Evolutionary conservation across 2,329 filamentous ascomycete genomes (phyloP).

Genomic region (Aspergillus piperis): DNA sequence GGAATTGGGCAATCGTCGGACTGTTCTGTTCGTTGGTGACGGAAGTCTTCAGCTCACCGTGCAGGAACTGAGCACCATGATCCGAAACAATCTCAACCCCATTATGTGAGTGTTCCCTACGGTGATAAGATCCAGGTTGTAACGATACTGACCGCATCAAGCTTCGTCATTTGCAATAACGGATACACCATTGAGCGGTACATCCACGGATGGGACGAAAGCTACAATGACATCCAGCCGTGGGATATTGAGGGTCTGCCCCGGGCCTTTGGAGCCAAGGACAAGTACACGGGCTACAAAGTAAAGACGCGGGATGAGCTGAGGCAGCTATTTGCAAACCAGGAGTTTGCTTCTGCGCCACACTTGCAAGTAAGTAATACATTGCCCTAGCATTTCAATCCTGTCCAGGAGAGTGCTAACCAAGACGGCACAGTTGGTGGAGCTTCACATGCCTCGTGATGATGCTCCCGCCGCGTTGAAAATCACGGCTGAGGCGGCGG

Average conservation of each 20-base stretch:
- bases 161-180: constrained; percentile 81
- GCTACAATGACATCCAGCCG: constrained; percentile 76
- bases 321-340: constrained; percentile 63
- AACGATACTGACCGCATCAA: constrained; percentile 37
- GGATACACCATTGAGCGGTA: constrained; percentile 88
- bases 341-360: constrained; percentile 60
- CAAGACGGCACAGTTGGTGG: constrained; percentile 64
- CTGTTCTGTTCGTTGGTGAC: constrained; percentile 85
- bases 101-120: constrained; percentile 64
- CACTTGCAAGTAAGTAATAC: constrained; percentile 44
- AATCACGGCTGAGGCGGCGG: constrained; percentile 69
- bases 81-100: constrained; percentile 70
- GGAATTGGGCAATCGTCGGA: constrained; percentile 65
- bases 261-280: constrained; percentile 65
- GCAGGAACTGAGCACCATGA: constrained; percentile 82
- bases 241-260: constrained; percentile 75
- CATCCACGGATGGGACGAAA: constrained; percentile 78
- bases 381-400: not conserved
- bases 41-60: constrained; percentile 82
- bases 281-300: constrained; percentile 63
- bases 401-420: constrained; percentile 19
- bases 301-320: constrained; percentile 71
- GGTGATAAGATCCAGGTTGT: not conserved
- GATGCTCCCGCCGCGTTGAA: constrained; percentile 73
- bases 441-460: constrained; percentile 76